Evolutionary conservation across 768 basidiomycete genomes (phyloP).

Genomic region (Auriscalpium orientale): DNA sequence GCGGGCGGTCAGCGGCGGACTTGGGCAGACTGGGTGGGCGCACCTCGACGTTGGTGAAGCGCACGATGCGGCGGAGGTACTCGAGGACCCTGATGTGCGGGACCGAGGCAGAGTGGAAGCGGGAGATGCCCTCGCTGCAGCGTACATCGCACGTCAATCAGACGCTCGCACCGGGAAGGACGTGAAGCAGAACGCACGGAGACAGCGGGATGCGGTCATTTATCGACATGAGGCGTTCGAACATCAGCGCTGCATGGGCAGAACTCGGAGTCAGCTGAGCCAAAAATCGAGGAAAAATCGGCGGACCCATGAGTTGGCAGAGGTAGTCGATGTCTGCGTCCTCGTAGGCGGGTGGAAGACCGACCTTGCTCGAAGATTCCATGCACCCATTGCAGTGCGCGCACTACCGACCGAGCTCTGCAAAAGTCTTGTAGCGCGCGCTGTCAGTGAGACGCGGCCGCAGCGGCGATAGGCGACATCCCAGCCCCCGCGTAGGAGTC

Average conservation of each 20-base stretch:
- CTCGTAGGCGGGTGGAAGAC: conserved; percentile 79
- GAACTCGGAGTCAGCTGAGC: conserved; percentile 7
- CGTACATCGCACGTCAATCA: conserved; percentile 14
- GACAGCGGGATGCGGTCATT: conserved; percentile 93
- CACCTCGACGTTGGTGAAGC: conserved; percentile 94
- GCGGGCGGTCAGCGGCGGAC: conserved; percentile 3
- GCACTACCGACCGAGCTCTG: background rate
- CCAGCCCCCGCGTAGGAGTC: background rate
- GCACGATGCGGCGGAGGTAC: conserved; percentile 89
- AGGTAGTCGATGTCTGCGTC: conserved; percentile 77
- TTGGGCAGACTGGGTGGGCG: conserved; percentile 16
- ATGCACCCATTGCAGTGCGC: conserved; percentile 70
- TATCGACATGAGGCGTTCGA: conserved; percentile 88
- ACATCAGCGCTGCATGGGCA: conserved; percentile 75
- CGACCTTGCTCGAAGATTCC: conserved; percentile 72
- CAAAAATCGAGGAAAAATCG: background rate
- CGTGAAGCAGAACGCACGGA: conserved; percentile 39
- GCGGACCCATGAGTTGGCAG: conserved; percentile 80
- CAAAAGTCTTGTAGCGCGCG: background rate
- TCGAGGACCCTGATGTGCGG: conserved; percentile 86
- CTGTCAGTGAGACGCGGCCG: too few species aligned
- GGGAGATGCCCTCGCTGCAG: conserved; percentile 77
- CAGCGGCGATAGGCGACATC: background rate
- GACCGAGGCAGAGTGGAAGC: conserved; percentile 91
- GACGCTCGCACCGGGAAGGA: conserved; percentile 8